Conservation (phyloP, 306 rosid genomes). For the Ceratonia siliqua region DNA sequence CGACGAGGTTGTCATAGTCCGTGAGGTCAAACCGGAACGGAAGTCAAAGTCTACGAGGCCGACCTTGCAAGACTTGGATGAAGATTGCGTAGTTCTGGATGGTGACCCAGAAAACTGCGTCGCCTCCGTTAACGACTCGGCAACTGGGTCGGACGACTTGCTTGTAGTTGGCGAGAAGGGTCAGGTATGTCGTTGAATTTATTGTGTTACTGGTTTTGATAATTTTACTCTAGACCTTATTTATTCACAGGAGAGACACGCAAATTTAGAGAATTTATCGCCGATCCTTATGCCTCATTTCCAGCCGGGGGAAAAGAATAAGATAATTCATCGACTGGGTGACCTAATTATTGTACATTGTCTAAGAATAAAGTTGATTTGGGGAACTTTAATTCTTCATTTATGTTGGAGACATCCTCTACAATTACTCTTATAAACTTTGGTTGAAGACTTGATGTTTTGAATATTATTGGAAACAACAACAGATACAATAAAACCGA, state of each 20-base stretch:
- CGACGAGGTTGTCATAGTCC: conserved; percentile 47
- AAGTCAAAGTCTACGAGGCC: conserved; percentile 40
- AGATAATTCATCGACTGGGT: background rate
- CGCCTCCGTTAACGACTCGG: conserved; percentile 23
- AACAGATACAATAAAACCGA: background rate
- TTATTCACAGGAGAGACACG: background rate
- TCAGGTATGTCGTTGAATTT: conserved; percentile 47
- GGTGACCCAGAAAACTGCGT: conserved; percentile 59
- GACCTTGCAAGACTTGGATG: conserved; percentile 38
- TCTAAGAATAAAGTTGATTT: background rate
- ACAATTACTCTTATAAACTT: background rate
- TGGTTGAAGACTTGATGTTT: background rate
- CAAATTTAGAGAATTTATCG: background rate
- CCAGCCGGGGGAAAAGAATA: background rate
- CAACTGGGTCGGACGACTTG: conserved; percentile 61
- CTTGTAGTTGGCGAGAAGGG: conserved; percentile 74
- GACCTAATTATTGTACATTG: background rate
- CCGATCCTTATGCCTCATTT: background rate
- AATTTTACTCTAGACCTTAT: background rate
- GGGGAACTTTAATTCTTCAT: conserved; percentile 3
- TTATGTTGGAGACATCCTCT: conserved; percentile 17
- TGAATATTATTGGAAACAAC: conserved; percentile 1
- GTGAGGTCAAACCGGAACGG: conserved; percentile 33
- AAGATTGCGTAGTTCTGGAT: conserved; percentile 73
- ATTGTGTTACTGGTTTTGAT: background rate